Evolutionary conservation across 345 rosid genomes (phyloP).

Genomic region (Salix suchowensis): DNA sequence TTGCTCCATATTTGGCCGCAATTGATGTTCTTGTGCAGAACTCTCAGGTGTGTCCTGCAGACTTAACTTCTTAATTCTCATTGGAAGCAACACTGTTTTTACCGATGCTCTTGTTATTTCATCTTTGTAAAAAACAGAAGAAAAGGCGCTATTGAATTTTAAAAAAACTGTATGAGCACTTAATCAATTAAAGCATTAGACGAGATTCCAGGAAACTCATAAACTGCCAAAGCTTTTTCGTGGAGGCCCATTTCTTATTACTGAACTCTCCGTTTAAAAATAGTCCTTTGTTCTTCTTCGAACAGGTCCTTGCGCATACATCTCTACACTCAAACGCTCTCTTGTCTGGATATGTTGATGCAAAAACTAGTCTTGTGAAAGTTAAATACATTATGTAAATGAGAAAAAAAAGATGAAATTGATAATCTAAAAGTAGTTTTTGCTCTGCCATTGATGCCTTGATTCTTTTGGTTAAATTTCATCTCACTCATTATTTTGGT

Average conservation of each 20-base stretch:
- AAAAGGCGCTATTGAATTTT: background rate
- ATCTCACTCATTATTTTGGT: background rate
- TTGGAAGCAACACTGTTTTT: background rate
- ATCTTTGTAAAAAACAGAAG: background rate
- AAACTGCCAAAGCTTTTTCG: background rate
- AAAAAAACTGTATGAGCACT: no score
- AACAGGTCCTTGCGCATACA: no score
- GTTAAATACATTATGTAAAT: background rate
- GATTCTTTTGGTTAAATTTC: background rate
- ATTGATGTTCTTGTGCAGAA: slow-evolving; percentile 35
- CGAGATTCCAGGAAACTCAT: background rate
- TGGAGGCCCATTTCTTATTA: background rate
- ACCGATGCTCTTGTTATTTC: background rate
- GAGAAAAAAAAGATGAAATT: background rate
- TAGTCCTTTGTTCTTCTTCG: no score
- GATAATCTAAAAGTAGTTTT: background rate
- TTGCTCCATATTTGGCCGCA: slow-evolving; percentile 34
- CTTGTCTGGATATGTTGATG: no score
- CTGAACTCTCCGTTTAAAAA: no score
- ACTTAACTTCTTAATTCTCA: background rate
- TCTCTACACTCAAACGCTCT: no score
- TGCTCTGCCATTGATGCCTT: background rate
- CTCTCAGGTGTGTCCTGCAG: slow-evolving; percentile 22
- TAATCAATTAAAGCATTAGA: background rate
- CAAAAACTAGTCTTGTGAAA: no score